These are phyloP conservation scores for Mycena crocata DNA, from an alignment of 768 basidiomycete genomes.

Conservation along the genomic window DNA sequence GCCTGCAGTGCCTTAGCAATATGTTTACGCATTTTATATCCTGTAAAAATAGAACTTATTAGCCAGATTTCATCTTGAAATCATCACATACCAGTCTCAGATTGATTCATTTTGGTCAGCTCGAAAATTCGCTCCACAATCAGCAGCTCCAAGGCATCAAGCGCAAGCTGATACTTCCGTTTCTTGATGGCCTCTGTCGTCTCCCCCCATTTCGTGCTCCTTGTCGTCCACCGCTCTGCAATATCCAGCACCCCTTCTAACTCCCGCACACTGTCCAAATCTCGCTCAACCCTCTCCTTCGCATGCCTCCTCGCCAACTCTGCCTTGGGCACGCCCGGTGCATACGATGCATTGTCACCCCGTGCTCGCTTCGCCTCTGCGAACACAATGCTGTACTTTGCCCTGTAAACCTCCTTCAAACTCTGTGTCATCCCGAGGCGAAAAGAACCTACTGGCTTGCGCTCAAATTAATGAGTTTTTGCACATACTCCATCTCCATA, in stretches of 20 bases:
- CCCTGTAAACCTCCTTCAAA: neutral
- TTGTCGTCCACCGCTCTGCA: neutral
- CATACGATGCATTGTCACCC: neutral
- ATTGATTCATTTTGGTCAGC: neutral
- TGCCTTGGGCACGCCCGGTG: neutral
- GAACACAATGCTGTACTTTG: neutral
- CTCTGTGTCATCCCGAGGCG: neutral
- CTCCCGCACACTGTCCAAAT: neutral
- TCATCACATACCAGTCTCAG: neutral
- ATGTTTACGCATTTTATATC: neutral
- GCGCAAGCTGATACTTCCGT: neutral
- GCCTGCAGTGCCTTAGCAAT: neutral
- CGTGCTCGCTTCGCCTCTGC: neutral
- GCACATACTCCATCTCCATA: too few relatives aligned
- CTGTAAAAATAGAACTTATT: neutral
- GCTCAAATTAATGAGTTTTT: neutral
- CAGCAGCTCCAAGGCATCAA: neutral
- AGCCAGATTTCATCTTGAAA: neutral
- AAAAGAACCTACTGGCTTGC: neutral
- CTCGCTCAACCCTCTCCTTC: neutral
- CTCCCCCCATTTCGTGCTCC: neutral
- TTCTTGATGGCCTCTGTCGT: neutral
- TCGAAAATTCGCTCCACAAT: too few relatives aligned
- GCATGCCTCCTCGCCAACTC: neutral
- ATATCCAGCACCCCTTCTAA: neutral